phyloP scores from a whole-genome alignment of 2,329 filamentous ascomycete species.

The Tolypocladium pustulatum region DNA sequence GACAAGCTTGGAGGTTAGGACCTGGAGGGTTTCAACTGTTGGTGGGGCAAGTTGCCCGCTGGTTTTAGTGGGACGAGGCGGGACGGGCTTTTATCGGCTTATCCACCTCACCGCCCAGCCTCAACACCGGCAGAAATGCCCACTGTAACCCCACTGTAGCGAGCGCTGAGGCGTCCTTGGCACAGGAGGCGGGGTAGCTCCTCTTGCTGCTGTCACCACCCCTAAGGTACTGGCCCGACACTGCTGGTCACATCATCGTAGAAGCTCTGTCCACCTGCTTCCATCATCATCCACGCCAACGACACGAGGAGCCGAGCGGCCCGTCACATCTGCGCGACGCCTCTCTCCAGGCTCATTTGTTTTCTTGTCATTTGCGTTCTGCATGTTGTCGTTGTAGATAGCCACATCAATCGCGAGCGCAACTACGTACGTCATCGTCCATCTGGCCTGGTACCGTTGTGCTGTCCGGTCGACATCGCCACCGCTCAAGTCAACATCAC shows the following conservation, averaged over 20 bases:
- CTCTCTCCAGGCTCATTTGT: background rate
- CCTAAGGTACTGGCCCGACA: background rate
- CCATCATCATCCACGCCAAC: slow-evolving; percentile 4
- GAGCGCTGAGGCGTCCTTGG: background rate
- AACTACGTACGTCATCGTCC: background rate
- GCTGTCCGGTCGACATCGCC: background rate
- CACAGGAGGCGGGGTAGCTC: slow-evolving; percentile 2
- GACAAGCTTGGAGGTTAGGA: background rate
- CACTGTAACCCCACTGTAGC: background rate
- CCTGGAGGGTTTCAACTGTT: background rate
- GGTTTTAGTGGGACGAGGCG: background rate
- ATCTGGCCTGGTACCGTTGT: background rate
- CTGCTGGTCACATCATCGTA: background rate
- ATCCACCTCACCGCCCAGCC: background rate
- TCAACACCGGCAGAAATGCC: background rate
- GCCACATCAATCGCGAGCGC: background rate
- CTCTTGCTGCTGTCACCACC: background rate
- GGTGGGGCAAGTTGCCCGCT: background rate
- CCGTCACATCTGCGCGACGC: background rate
- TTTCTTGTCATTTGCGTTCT: background rate
- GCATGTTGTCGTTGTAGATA: background rate
- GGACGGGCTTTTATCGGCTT: slow-evolving; percentile 1
- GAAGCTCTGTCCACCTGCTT: slow-evolving; percentile 4
- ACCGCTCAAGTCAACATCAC: background rate
- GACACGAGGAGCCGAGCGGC: background rate